These are phyloP conservation scores for Coniochaeta hoffmannii DNA, from an alignment of 2,329 filamentous ascomycete genomes.

Conservation along the genomic window DNA sequence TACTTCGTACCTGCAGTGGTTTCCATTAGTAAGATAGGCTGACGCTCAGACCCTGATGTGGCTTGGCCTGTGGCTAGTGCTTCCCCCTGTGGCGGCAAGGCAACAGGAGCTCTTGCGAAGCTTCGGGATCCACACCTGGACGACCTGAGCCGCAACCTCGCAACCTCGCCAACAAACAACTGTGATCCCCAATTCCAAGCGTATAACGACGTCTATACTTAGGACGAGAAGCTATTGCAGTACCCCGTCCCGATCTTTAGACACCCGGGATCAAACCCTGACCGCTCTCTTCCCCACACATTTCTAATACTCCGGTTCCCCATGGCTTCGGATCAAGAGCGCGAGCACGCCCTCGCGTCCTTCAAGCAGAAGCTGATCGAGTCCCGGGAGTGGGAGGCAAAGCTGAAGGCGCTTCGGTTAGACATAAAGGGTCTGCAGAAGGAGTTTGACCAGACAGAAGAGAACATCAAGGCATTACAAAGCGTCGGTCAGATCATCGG, in stretches of 20 bases:
- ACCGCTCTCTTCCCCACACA: too few relatives aligned
- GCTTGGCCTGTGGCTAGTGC: background rate
- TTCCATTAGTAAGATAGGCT: too few relatives aligned
- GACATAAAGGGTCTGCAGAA: conserved; percentile 94
- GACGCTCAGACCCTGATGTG: background rate
- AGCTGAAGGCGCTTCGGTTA: conserved; percentile 86
- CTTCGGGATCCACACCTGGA: background rate
- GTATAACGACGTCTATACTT: background rate
- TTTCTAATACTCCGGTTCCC: too few relatives aligned
- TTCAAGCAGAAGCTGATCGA: conserved; percentile 82
- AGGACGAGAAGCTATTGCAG: too few relatives aligned
- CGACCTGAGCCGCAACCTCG: background rate
- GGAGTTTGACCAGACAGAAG: conserved; percentile 94
- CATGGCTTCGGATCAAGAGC: conserved; percentile 51
- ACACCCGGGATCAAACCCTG: too few relatives aligned
- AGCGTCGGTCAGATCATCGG: conserved; percentile 99
- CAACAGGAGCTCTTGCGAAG: conserved; percentile 1
- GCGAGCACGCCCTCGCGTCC: conserved; percentile 63
- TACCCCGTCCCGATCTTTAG: too few relatives aligned
- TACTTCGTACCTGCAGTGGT: background rate
- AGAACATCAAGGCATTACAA: conserved; percentile 98
- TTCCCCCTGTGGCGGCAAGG: background rate
- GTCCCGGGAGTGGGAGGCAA: conserved; percentile 97
- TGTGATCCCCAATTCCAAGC: background rate
- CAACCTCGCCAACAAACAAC: background rate